Evolutionary conservation across 192 early-diverging fungal species (phyloP).

Genomic region (Linnemannia hyalina): DNA sequence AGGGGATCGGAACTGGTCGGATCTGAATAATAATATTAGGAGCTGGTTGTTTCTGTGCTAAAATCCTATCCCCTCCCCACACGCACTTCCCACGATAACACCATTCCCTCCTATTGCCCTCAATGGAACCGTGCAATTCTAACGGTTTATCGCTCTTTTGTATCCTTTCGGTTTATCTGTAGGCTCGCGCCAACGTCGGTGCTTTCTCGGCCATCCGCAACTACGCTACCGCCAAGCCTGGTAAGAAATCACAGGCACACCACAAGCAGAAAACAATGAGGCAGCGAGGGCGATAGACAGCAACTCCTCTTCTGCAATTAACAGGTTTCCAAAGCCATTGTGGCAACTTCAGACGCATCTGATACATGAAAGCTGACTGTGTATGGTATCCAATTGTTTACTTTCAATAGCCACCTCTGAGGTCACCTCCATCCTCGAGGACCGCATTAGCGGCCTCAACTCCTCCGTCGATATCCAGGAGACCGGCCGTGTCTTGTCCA

Average conservation of each 20-base stretch:
- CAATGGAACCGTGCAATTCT: neutral
- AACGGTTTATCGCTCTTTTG: neutral
- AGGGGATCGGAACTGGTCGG: constrained; percentile 32
- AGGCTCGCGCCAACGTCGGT: constrained; percentile 44
- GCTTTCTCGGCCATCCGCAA: constrained; percentile 36
- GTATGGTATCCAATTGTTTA: neutral
- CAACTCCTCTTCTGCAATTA: neutral
- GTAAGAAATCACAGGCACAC: constrained; percentile 16
- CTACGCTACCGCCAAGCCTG: constrained; percentile 50
- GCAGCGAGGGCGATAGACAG: neutral
- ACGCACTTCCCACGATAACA: neutral
- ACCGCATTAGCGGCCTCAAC: constrained; percentile 93
- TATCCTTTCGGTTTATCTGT: neutral
- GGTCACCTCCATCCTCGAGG: constrained; percentile 97
- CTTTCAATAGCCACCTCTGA: constrained; percentile 80
- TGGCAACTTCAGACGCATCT: neutral
- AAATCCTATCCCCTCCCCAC: neutral
- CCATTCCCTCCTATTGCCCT: neutral
- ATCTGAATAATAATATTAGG: constrained; percentile 27
- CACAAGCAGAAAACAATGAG: neutral
- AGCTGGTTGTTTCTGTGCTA: neutral
- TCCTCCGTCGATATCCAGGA: constrained; percentile 92
- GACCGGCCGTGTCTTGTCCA: constrained; percentile 98
- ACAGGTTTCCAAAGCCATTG: neutral
- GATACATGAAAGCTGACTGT: neutral